A percentile compares a stretch with the other conserved stretches of the same genome.
These are phyloP conservation scores for Trypanosoma congolense DNA, from an alignment of 208 protist genomes.

Conservation along the genomic window DNA sequence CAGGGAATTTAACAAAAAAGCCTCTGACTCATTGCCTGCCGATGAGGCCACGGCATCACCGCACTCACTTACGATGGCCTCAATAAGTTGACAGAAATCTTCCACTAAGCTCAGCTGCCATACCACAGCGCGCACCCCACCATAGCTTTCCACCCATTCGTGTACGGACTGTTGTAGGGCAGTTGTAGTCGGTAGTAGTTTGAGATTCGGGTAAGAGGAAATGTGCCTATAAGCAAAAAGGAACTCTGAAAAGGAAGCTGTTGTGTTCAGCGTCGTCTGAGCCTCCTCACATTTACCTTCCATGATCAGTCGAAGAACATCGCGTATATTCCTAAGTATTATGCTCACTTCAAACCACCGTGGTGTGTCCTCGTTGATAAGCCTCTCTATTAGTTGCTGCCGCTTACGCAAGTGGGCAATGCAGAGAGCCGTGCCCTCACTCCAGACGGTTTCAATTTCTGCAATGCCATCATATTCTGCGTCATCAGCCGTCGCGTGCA, in stretches of 20 bases:
- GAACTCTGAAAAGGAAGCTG: constrained; percentile 19
- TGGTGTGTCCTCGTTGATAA: constrained; percentile 14
- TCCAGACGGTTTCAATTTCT: too few species aligned
- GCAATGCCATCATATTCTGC: too few species aligned
- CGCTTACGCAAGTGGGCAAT: constrained; percentile 2
- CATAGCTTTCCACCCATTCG: constrained; percentile 22
- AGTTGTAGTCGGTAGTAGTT: constrained; percentile 1
- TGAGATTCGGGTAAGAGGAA: constrained; percentile 15
- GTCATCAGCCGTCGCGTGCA: too few species aligned
- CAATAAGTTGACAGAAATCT: constrained; percentile 10
- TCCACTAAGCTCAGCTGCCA: constrained; percentile 8
- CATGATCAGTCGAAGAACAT: not conserved
- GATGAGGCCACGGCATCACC: not conserved
- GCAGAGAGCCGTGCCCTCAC: not conserved
- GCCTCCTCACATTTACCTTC: not conserved
- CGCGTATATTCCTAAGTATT: constrained; percentile 11
- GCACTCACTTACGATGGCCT: constrained; percentile 5
- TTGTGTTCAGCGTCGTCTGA: not conserved
- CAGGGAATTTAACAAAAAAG: constrained; percentile 14
- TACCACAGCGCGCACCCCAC: constrained; percentile 8
- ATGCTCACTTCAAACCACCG: constrained; percentile 20
- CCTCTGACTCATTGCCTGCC: constrained; percentile 13
- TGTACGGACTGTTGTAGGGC: constrained; percentile 17
- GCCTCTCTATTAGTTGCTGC: constrained; percentile 8
- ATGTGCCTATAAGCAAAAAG: constrained; percentile 18